A percentile compares a stretch with the other conserved stretches of the same genome.
These are phyloP conservation scores for Globisporangium okanoganense DNA, from an alignment of 352 stramenopile genomes.

Conservation along the genomic window DNA sequence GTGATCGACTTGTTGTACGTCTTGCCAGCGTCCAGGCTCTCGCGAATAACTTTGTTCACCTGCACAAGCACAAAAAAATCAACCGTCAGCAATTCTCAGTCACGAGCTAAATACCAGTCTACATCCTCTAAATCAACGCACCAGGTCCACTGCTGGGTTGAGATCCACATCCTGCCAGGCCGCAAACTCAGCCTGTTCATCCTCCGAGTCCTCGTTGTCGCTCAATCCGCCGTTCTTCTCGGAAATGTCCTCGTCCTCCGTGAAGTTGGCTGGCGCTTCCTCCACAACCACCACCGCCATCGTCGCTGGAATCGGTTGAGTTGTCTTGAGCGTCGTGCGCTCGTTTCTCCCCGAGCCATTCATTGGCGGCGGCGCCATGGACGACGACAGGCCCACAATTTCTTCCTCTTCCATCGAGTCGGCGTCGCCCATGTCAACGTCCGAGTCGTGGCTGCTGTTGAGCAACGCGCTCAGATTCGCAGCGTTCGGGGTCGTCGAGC, in stretches of 20 bases:
- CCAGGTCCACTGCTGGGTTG: slow-evolving; percentile 77
- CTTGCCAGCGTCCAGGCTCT: slow-evolving; percentile 72
- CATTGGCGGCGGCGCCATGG: slow-evolving; percentile 18
- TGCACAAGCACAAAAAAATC: slow-evolving; percentile 10
- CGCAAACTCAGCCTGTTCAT: slow-evolving; percentile 72
- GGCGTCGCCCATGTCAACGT: slow-evolving; percentile 28
- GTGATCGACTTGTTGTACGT: slow-evolving; percentile 86
- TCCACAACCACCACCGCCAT: background rate
- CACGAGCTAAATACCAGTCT: background rate
- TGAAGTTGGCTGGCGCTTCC: slow-evolving; percentile 19
- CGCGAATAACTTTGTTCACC: slow-evolving; percentile 60
- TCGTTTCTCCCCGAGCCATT: background rate
- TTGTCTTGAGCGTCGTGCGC: background rate
- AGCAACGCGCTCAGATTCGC: slow-evolving; percentile 37
- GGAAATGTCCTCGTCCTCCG: slow-evolving; percentile 34
- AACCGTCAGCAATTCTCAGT: background rate
- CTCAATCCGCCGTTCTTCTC: slow-evolving; percentile 42
- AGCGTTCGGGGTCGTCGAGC: slow-evolving; percentile 19
- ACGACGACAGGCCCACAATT: slow-evolving; percentile 3
- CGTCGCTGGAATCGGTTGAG: background rate
- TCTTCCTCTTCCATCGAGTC: slow-evolving; percentile 9
- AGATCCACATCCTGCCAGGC: slow-evolving; percentile 80
- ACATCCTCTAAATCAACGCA: slow-evolving; percentile 18
- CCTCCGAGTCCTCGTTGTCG: slow-evolving; percentile 82
- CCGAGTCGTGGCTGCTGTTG: slow-evolving; percentile 30